Evolutionary conservation across 2,329 filamentous ascomycete species (phyloP).

Genomic region (Xylaria sp.): DNA sequence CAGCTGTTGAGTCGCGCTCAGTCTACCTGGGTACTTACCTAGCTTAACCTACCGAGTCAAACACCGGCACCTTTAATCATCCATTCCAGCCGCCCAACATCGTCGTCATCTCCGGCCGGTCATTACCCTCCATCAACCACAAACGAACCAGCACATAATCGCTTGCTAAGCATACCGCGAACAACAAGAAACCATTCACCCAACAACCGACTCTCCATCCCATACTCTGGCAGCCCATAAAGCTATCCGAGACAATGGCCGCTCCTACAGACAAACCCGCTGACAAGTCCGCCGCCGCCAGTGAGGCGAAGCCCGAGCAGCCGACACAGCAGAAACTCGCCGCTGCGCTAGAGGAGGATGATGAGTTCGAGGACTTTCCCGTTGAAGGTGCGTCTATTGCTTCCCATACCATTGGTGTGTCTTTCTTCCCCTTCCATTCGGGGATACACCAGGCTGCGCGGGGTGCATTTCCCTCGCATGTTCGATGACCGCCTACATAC

Average conservation of each 20-base stretch:
- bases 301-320: constrained; percentile 51
- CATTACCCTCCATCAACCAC: neutral
- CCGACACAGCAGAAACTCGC: constrained; percentile 66
- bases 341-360: constrained; percentile 87
- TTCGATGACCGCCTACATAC: neutral
- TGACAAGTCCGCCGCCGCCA: constrained; percentile 48
- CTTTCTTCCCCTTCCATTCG: neutral
- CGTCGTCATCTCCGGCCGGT: constrained; percentile 7
- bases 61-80: constrained; percentile 9
- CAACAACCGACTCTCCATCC: neutral
- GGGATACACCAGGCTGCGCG: neutral
- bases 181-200: neutral
- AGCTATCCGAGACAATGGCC: constrained; percentile 28
- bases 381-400: constrained; percentile 75
- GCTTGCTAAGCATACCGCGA: neutral
- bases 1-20: constrained; percentile 18
- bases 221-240: neutral
- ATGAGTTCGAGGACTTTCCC: constrained; percentile 99
- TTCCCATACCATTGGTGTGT: neutral
- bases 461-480: neutral
- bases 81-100: constrained; percentile 2
- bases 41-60: neutral
- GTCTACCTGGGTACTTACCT: neutral
- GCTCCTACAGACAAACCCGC: constrained; percentile 39
- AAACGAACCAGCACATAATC: neutral